Base-by-base conservation (phyloP, 1,284 basidiomycete genomes). In the Sparassis latifolia region DNA sequence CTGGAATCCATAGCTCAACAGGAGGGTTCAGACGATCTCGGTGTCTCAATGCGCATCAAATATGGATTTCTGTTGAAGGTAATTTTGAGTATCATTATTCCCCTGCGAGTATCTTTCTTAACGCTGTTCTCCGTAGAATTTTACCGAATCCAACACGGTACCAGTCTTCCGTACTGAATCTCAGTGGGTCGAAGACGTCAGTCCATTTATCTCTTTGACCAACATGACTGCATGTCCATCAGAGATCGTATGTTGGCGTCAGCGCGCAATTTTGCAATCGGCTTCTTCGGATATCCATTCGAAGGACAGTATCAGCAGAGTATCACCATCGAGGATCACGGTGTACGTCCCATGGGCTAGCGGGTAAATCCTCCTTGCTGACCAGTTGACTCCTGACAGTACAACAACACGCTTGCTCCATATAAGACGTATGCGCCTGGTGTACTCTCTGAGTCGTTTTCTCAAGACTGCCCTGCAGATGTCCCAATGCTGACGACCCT, bases 141-240 rank as follows among this genome's bases (percentile, higher is more conserved):
- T 93, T 62, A 89, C 86, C 4, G 73, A 80, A 49, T 64, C 75
- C 20, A 79, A 84, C 56, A 80, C 77, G 4, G 70, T 91, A 42
- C 89, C 92, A 4, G 87, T 94, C 9, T 92, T 95, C 70, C 82
- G 93, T 44, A 93, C 92, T 0, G 89, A 89, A 66, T 91, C 89
- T 2, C 86, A 92, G 79, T 89, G 68, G 56, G 84, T 63, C 45
- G 35, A 12, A 20, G 27, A 38, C 12, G 20, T 30, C 33, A 39
- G 30, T 42, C 5, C 37, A 2, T 65, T 62, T 28, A 61, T 62
- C 5, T n/a, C 55, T 61, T 60, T 37, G 58, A 20, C 20, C 20
- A 20, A 20, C 20, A 20, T 20, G 20, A 20, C 20, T 20, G 20
- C 20, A 58, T 42, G 48, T 48, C 40, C 55, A 59, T 10, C 57